Evolutionary conservation across 2,329 filamentous ascomycete species (phyloP).

Genomic region (Thermothelomyces thermophilus): DNA sequence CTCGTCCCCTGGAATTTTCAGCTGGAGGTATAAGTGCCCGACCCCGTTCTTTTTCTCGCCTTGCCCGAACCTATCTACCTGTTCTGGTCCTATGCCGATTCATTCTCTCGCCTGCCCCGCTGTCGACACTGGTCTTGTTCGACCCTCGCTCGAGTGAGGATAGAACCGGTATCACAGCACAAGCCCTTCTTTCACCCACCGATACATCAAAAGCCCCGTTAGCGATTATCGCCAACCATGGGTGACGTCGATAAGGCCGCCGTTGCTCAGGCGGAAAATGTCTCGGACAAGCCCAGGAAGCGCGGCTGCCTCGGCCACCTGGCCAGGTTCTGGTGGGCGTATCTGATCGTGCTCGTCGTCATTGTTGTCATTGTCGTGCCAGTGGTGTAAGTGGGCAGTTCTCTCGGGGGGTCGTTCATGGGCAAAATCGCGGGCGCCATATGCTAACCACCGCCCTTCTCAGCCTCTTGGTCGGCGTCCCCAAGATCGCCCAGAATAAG

Average conservation of each 20-base stretch:
- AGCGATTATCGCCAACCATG: slow-evolving; percentile 18
- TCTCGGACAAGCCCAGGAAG: slow-evolving; percentile 31
- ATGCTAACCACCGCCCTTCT: slow-evolving; percentile 8
- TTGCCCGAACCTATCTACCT: background rate
- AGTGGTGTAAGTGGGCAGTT: slow-evolving; percentile 47
- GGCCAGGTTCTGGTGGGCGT: slow-evolving; percentile 55
- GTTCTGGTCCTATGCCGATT: slow-evolving; percentile 6
- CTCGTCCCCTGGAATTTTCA: background rate
- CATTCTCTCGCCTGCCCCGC: background rate
- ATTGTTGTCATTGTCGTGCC: slow-evolving; percentile 50
- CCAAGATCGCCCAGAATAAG: slow-evolving; percentile 50
- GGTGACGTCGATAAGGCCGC: slow-evolving; percentile 23
- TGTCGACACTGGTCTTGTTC: background rate
- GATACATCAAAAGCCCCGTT: too few species aligned
- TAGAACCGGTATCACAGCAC: slow-evolving; percentile 8
- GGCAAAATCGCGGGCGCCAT: background rate
- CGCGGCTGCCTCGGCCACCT: slow-evolving; percentile 41
- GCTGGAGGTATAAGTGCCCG: slow-evolving; percentile 12
- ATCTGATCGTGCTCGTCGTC: slow-evolving; percentile 45
- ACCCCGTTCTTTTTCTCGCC: slow-evolving; percentile 11
- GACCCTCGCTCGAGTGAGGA: slow-evolving; percentile 6
- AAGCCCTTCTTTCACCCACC: too few species aligned
- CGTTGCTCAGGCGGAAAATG: slow-evolving; percentile 32
- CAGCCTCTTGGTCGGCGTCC: slow-evolving; percentile 51
- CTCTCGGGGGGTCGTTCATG: background rate